Percentiles rank a stretch among this genome's conserved stretches.
phyloP scores from a whole-genome alignment of 352 stramenopile genomes.

The Aphanomyces stellatus region DNA sequence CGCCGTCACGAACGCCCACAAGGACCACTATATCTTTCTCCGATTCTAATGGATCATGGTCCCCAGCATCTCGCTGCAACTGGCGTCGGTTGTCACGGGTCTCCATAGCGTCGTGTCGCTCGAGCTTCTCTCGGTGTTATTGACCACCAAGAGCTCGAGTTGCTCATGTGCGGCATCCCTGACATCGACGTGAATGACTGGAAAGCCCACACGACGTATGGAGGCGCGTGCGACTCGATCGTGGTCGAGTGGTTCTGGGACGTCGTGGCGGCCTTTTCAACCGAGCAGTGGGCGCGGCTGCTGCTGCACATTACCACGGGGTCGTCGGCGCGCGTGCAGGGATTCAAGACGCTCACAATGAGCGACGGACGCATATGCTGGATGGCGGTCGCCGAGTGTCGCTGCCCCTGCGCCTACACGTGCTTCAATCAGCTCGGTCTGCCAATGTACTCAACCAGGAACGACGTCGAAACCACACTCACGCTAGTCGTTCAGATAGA shows the following conservation, averaged over 20 bases:
- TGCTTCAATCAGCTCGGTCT: slow-evolving; percentile 82
- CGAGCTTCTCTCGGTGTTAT: slow-evolving; percentile 97
- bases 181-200: slow-evolving; percentile 96
- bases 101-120: slow-evolving; percentile 95
- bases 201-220: slow-evolving; percentile 96
- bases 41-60: slow-evolving; percentile 80
- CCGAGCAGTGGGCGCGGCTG: slow-evolving; percentile 93
- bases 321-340: slow-evolving; percentile 86
- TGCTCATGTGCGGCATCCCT: slow-evolving; percentile 96
- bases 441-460: slow-evolving; percentile 53
- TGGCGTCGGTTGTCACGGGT: slow-evolving; percentile 92
- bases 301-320: slow-evolving; percentile 97
- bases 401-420: slow-evolving; percentile 76
- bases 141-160: slow-evolving; percentile 94
- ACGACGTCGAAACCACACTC: slow-evolving; percentile 77
- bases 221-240: slow-evolving; percentile 71
- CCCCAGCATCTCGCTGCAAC: slow-evolving; percentile 72
- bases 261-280: slow-evolving; percentile 88
- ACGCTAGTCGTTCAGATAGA: slow-evolving; percentile 15
- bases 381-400: slow-evolving; percentile 75
- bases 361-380: slow-evolving; percentile 81
- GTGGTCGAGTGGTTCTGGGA: slow-evolving; percentile 98
- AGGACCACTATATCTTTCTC: slow-evolving; percentile 94
- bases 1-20: slow-evolving; percentile 94
- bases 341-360: slow-evolving; percentile 83